phyloP scores from a whole-genome alignment of 805 yeast species.

The Ascoidea rubescens region DNA sequence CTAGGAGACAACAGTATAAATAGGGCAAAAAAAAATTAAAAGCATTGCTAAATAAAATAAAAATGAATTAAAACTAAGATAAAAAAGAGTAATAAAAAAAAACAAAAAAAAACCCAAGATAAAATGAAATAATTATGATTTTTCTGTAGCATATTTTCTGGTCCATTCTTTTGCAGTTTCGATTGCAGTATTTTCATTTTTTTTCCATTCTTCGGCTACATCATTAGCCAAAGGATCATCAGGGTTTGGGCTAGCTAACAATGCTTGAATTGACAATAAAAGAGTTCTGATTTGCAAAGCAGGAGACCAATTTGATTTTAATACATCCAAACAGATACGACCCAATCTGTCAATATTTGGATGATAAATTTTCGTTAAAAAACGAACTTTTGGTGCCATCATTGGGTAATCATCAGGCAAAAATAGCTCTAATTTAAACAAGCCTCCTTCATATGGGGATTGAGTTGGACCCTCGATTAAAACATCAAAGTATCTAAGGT shows the following conservation, averaged over 20 bases:
- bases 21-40: no score
- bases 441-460: constrained; percentile 83
- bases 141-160: constrained; percentile 16
- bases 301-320: constrained; percentile 92
- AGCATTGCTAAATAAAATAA: no score
- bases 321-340: constrained; percentile 86
- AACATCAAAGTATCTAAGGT: constrained; percentile 84
- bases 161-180: constrained; percentile 52
- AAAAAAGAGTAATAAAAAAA: no score
- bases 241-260: constrained; percentile 92
- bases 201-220: constrained; percentile 94
- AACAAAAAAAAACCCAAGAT: no score
- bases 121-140: no score
- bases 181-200: constrained; percentile 68
- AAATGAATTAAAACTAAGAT: no score
- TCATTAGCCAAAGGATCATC: constrained; percentile 97
- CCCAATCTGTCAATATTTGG: constrained; percentile 95
- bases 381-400: constrained; percentile 95
- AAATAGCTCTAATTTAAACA: constrained; percentile 71
- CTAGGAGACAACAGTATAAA: no score
- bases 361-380: constrained; percentile 87
- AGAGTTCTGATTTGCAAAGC: constrained; percentile 93
- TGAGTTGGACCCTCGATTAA: constrained; percentile 82
- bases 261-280: constrained; percentile 80
- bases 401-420: constrained; percentile 96